These are phyloP conservation scores for Septoria petroselini DNA, from an alignment of 2,329 filamentous ascomycete genomes.

Conservation along the genomic window DNA sequence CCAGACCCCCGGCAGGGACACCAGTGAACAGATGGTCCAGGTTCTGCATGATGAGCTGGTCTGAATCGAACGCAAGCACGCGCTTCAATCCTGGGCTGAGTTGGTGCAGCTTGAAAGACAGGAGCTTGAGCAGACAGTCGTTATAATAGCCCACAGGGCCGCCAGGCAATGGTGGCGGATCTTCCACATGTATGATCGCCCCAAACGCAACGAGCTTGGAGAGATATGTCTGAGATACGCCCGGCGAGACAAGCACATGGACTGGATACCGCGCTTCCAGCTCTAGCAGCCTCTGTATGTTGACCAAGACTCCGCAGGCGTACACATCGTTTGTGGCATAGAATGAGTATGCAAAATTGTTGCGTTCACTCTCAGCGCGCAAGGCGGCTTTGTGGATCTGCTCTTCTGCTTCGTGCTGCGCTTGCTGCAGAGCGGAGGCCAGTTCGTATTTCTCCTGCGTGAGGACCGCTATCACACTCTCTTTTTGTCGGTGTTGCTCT, in stretches of 20 bases:
- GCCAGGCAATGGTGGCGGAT: conserved; percentile 24
- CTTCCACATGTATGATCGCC: conserved; percentile 26
- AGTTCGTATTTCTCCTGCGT: conserved; percentile 1
- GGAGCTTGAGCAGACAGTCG: conserved; percentile 33
- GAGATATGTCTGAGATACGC: conserved; percentile 24
- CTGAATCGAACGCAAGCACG: conserved; percentile 32
- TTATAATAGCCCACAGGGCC: conserved; percentile 26
- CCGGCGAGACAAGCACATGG: conserved; percentile 28
- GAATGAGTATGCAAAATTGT: conserved; percentile 32
- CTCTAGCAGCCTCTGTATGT: conserved; percentile 30
- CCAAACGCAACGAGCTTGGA: conserved; percentile 17
- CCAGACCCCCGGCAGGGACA: conserved; percentile 29
- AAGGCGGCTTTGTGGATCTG: background rate
- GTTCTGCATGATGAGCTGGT: conserved; percentile 33
- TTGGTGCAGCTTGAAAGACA: conserved; percentile 33
- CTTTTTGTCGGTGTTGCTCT: conserved; percentile 1
- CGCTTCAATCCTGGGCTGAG: conserved; percentile 26
- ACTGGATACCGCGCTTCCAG: conserved; percentile 27
- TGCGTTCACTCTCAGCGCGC: background rate
- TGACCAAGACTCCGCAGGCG: conserved; percentile 34
- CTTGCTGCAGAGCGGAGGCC: background rate
- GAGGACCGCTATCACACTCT: background rate
- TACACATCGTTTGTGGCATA: conserved; percentile 33
- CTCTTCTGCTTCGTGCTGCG: background rate
- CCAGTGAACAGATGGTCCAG: conserved; percentile 33